These are phyloP conservation scores for Ophiostoma novo-ulmi DNA, from an alignment of 2,329 filamentous ascomycete genomes.

Conservation along the genomic window DNA sequence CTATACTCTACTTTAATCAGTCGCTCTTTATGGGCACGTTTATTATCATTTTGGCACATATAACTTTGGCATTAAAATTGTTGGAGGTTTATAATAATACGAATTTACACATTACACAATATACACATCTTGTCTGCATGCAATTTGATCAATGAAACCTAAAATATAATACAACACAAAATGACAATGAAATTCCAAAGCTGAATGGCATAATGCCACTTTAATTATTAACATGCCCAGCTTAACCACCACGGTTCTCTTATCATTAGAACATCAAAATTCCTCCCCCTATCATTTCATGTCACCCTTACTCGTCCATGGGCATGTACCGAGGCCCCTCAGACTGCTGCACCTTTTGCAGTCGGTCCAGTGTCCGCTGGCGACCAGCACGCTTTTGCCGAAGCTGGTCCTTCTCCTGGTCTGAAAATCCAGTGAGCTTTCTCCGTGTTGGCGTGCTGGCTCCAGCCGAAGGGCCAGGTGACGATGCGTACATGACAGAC, in stretches of 20 bases:
- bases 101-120: no score
- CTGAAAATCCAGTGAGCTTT: constrained; percentile 58
- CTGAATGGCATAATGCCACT: not conserved
- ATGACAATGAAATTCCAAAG: not conserved
- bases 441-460: constrained; percentile 49
- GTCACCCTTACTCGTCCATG: constrained; percentile 24
- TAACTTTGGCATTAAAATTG: not conserved
- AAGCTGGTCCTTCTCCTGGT: constrained; percentile 53
- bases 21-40: not conserved
- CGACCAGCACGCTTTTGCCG: constrained; percentile 48
- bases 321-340: constrained; percentile 34
- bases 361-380: constrained; percentile 27
- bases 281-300: not conserved
- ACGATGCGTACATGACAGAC: constrained; percentile 37
- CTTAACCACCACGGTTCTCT: not conserved
- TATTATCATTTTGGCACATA: not conserved
- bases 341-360: constrained; percentile 39
- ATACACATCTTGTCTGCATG: no score
- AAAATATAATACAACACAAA: not conserved
- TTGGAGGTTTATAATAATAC: not conserved
- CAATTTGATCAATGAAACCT: not conserved
- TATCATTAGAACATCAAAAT: not conserved
- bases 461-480: constrained; percentile 30
- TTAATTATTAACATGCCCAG: not conserved
- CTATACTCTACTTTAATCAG: not conserved